Evolutionary conservation across 2,329 filamentous ascomycete species (phyloP).

Genomic region (Tolypocladium endophyticum): DNA sequence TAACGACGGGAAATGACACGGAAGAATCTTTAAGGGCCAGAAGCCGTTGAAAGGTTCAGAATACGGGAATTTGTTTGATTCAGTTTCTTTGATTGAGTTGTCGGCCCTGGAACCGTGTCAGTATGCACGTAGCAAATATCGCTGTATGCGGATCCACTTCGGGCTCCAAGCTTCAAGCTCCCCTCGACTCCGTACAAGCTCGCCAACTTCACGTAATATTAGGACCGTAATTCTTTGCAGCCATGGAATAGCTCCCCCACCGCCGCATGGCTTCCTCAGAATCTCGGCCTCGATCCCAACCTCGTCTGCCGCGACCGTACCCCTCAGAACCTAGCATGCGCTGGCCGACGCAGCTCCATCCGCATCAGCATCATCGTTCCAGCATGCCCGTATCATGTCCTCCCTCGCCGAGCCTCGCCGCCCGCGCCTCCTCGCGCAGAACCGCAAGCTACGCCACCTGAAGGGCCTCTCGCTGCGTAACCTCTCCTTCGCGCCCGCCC

Average conservation of each 20-base stretch:
- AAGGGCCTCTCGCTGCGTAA: conserved; percentile 82
- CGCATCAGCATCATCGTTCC: background rate
- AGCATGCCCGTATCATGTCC: conserved; percentile 19
- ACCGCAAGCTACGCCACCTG: conserved; percentile 80
- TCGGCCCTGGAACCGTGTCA: background rate
- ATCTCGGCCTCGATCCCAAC: background rate
- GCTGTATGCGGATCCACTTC: background rate
- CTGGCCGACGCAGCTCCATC: background rate
- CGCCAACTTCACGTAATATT: background rate
- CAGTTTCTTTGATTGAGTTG: background rate
- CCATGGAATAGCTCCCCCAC: background rate
- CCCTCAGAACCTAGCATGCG: background rate
- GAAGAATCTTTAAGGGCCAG: background rate
- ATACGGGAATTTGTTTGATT: background rate
- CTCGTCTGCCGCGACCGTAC: background rate
- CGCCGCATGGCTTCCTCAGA: background rate
- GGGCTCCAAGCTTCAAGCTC: background rate
- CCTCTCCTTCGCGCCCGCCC: conserved; percentile 53
- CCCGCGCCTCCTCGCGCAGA: conserved; percentile 54
- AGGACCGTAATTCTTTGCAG: background rate
- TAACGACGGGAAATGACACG: background rate
- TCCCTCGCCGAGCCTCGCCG: conserved; percentile 27
- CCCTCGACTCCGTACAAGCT: background rate
- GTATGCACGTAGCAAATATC: background rate
- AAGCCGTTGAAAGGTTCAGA: background rate